Base-by-base conservation (phyloP, 257 asterid genomes). In the Solanum corneliomulleri region DNA sequence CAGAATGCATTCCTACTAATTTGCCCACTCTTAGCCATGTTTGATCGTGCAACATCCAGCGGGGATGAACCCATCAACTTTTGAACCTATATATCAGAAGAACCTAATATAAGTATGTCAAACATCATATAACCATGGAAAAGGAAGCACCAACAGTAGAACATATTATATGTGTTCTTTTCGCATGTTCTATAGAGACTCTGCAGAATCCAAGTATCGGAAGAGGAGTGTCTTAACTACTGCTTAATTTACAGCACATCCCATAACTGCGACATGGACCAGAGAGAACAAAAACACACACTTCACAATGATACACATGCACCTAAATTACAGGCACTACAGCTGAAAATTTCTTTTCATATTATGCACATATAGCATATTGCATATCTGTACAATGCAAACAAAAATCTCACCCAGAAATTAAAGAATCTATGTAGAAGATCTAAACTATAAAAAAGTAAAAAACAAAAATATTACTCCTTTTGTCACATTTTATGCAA, bases 1-100 rank as follows among this genome's bases (percentile, higher is more conserved):
- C 98, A 96, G 37, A 95, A 94, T 1, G 97, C 44, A 88, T 96
- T 95, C 92, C 99, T 90, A 89, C 99, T 93, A 90, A 91, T 94
- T 87, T 92, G 94, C 62, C 98, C 98, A 91, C 95, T 94, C 92
- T 94, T 94, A 11, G 98, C 96, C 94, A 96, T 86, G 92, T 92
- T 96, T 35, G 95, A 91, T 86, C 92, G 93, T 9, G 98, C 98
- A 86, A 93, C 91, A 88, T 96, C 99, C 94, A 95, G 69, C 13
- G 99, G 98, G 45, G 97, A 88, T 56, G 96, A 87, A 81, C 98
- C 99, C 98, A 96, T 90, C 94, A 96, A 66, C 89, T 96, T 95
- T 92, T 95, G 98, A 49, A 96, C 74, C 99, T 96, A 91, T 84
- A 90, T 86, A 81, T 85, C 37, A 87, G n/a, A 14, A 62, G 33